A percentile compares a stretch with the other conserved stretches of the same genome.
phyloP scores from a whole-genome alignment of 1,284 basidiomycete species.

The Tilletiaria anomala region DNA sequence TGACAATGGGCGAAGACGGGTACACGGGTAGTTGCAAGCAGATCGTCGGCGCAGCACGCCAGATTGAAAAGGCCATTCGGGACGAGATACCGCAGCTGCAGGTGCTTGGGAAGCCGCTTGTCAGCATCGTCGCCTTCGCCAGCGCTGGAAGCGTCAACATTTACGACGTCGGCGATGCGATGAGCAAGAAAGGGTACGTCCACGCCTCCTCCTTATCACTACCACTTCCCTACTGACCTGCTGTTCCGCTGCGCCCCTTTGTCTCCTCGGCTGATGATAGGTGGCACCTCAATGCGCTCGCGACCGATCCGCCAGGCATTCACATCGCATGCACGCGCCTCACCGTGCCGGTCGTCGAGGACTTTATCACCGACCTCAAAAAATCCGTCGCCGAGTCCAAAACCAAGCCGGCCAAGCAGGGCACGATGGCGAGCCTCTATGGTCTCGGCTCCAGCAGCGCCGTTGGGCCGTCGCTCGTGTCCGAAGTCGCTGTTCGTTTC shows the following conservation, averaged over 20 bases:
- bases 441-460: constrained; percentile 75
- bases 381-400: constrained; percentile 45
- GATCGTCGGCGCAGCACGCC: constrained; percentile 62
- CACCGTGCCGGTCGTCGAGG: constrained; percentile 61
- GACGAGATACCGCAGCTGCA: constrained; percentile 57
- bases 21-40: constrained; percentile 74
- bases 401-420: constrained; percentile 9
- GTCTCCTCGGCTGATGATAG: neutral
- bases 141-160: constrained; percentile 51
- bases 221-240: neutral
- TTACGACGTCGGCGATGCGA: constrained; percentile 75
- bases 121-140: constrained; percentile 78
- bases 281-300: constrained; percentile 79
- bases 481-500: constrained; percentile 55
- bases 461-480: constrained; percentile 74
- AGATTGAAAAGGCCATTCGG: constrained; percentile 54
- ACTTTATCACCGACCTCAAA: constrained; percentile 68
- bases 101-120: constrained; percentile 73
- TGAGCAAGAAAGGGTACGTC: constrained; percentile 50
- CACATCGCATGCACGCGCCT: constrained; percentile 85
- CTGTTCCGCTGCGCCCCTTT: neutral
- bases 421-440: constrained; percentile 31
- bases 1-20: constrained; percentile 77
- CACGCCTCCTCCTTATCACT: neutral
- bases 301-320: constrained; percentile 57